Base-by-base conservation (phyloP, 352 stramenopile genomes). In the Pythium angustatum region DNA sequence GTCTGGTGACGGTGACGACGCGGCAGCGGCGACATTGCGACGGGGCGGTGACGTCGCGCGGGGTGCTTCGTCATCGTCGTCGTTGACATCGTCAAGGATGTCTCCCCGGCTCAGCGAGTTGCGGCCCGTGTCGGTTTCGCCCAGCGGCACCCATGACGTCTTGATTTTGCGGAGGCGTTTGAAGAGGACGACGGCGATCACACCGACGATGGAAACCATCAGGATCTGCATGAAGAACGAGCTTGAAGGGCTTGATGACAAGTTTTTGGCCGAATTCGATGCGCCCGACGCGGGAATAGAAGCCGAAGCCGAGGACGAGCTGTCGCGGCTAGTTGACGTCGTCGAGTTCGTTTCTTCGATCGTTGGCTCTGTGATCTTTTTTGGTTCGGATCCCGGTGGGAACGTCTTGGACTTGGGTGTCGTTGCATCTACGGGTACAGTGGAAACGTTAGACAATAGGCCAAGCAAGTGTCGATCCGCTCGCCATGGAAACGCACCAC, bases 181-280 rank as follows among this genome's bases (percentile, higher is more conserved):
- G 75, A 79, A 87, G 0, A 76, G 59, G 15, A 87, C 75, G n/a
- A 76, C 59, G 15, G 89, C 64, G 24, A 82, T 62, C n/a, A 93
- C 22, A 9, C 83, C 80, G 4, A 89, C 66, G 3, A 88, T 48
- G 41, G 78, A 84, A 34, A 90, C 71, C 27, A 81, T 49, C 19
- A 87, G 52, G 49, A 85, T 62, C 67, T 88, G 71, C 0, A 58
- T 75, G n/a, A 90, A 77, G 44, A 88, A 90, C 41, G 52, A 68
- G 51, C 36, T 70, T n/a, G 50, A 57, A 4, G 30, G 10, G 10
- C 31, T 12, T 8, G 33, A 44, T 2, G 50, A 22, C 9, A 17
- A 4, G 21, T 8, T 28, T 48, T 66, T 56, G 6, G 58, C 31
- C 1, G 59, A 52, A 41, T 44, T 38, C 17, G 59, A 31, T 0